Evolutionary conservation across 305 asterid species (phyloP), one percentile per base, ranked within the genome.

Genomic region (Withania somnifera): DNA sequence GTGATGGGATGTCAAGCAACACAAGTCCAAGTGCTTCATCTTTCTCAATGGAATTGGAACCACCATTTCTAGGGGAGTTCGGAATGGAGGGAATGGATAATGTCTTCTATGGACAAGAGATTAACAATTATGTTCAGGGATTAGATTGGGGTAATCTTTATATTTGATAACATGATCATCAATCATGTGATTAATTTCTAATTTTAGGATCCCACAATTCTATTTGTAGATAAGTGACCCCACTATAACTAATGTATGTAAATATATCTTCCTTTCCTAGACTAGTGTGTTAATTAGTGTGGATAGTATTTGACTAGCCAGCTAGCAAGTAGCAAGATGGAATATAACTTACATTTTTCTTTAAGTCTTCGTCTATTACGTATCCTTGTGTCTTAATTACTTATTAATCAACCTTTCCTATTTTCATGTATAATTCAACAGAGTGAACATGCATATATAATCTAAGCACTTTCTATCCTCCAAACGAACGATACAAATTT

Each of bases 31-130:
- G 87, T 51, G 32, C 73, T 20, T 92, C 98, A 6, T 88, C 97
- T 0, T 81, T 91, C 24, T 89, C 97, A 0, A 86, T 88, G 87
- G 96, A 88, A 11, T 26, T 88, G 82, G 89, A 90, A 1, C 88
- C 95, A n/a, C 93, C 90, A 1, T 91, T 89, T 82, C 79, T 89
- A 1, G 95, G 92, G 30, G 93, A 86, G 20, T 89, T 89, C 60
- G 95, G 93, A 30, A 84, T 91, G 88, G 92, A 89, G 17, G 91
- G 92, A 57, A 40, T 92, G 26, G 93, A 88, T 28, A 86, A 88
- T 14, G 90, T 89, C 77, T 81, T 93, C 56, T 87, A 86, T 71
- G 80, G 67, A 63, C 89, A 84, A 6, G 86, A 83, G 30, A 83
- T n/a, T n/a, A n/a, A 64, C 19, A 80, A 81, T 85, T 84, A 84